A percentile compares a stretch with the other conserved stretches of the same genome.
These are phyloP conservation scores for Xylaria sp. DNA, from an alignment of 2,329 filamentous ascomycete genomes.

Conservation along the genomic window DNA sequence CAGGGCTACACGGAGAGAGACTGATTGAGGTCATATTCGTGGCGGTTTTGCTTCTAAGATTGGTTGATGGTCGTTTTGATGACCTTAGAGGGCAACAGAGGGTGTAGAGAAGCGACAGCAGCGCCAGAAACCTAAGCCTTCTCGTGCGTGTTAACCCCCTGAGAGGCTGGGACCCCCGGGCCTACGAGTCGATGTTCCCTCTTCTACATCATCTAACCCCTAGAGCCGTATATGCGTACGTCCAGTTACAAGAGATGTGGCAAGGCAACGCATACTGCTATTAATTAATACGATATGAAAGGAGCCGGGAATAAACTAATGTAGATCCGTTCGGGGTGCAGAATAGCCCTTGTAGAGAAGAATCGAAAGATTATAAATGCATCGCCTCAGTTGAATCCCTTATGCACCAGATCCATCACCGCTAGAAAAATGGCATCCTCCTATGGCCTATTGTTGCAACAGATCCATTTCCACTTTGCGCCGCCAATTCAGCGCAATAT, in stretches of 20 bases:
- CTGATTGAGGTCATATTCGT: slow-evolving; percentile 83
- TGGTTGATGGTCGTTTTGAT: slow-evolving; percentile 85
- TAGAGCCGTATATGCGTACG: not conserved
- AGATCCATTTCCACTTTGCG: not conserved
- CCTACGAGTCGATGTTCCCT: not conserved
- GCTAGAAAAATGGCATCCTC: not conserved
- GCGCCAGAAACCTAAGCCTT: not conserved
- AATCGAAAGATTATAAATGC: slow-evolving; percentile 7
- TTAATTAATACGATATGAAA: not conserved
- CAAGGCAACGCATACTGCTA: slow-evolving; percentile 6
- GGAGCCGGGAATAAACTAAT: not conserved
- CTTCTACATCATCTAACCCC: not conserved
- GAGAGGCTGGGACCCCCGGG: no score
- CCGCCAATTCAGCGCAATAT: not conserved
- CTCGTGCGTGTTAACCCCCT: not conserved
- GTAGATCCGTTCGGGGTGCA: slow-evolving; percentile 1
- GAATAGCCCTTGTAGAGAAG: not conserved
- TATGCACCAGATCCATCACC: slow-evolving; percentile 2
- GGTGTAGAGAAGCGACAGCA: slow-evolving; percentile 73
- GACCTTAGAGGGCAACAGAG: slow-evolving; percentile 88
- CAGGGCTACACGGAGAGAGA: slow-evolving; percentile 90
- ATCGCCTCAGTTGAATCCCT: not conserved
- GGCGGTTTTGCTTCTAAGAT: slow-evolving; percentile 87
- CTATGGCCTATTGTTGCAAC: not conserved
- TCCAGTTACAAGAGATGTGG: not conserved